Evolutionary conservation across 805 yeast genomes (phyloP), one percentile per base, ranked within the genome.

Genomic region (Candida schatavii): DNA sequence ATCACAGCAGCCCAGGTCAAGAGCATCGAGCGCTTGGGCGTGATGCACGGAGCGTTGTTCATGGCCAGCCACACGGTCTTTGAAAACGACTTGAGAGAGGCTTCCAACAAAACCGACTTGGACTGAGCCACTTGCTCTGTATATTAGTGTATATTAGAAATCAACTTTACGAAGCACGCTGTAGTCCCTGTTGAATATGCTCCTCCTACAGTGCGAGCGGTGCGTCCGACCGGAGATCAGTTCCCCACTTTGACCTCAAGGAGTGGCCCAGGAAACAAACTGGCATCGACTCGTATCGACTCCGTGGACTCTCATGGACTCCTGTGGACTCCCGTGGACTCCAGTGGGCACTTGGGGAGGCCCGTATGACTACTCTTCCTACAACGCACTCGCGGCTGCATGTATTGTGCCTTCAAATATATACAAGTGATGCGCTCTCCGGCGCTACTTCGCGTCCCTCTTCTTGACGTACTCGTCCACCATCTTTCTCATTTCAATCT

Each of bases 1-100:
- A 74, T 74, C 7, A 76, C 84, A 3, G 60, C 74, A 6, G 66
- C 68, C 18, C 86, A 81, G 49, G 78, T 74, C 29, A 68, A 72
- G 43, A 62, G 70, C 19, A 76, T 81, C 26, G 72, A 76, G 49
- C 66, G 69, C 42, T 57, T 81, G 30, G 86, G 84, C 3, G 67
- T 76, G 37, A 63, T 77, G 51, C 85, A 80, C 46, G 83, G 82
- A 2, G 61, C 78, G 10, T 58, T 80, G 45, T 66, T 68, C 43
- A 67, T 67, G 72, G 74, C 74, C 10, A 60, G 70, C 46, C 68
- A 67, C 47, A 56, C 62, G 3, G 73, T 68, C 15, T 68, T 66
- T 48, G 74, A 66, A 27, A 59, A 57, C 39, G 69, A 64, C 35
- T 61, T 43, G 45, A 40, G 38, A 42, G 37, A 9, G 34, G 35